Evolutionary conservation across 1,139 yeast species (phyloP), one percentile per base, ranked within the genome.

Genomic region (Hyphopichia khmerensis): DNA sequence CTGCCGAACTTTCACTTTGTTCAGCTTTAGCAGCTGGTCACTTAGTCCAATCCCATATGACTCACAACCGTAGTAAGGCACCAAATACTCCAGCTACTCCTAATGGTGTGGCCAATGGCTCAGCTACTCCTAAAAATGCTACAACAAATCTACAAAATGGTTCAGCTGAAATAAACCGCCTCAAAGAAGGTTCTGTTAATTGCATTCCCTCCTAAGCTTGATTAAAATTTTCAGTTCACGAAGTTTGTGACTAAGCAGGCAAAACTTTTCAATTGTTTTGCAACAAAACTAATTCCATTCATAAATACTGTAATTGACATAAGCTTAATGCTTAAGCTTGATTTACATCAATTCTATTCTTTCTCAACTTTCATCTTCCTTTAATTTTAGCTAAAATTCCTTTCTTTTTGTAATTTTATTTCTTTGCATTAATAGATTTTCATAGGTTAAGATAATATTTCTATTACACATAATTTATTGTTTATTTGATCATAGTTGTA

Each of bases 11-110:
- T 45, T 91, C 98, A 3, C 78, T 95, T 53, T 85, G 96, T 67
- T 79, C 96, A 40, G 98, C 99, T 1, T 79, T 93, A 54, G 98
- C 99, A 6, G 98, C 98, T 35, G 99, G 99, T 41, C 99, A 95
- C 68, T 79, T 95, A 55, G 99, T 95, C 38, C 96, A 90, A 72
- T 87, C 96, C 50, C 99, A 95, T 67, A 95, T 95, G 99, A 84
- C 83, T 47, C 97, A 87, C 62, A 95, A 95, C 73, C 84, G 98
- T 65, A 76, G 80, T 45, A 82, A 79, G 38, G 78, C 80, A 17
- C 47, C 64, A 10, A 53, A 74, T 5, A 50, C 65, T 9, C 57
- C 47, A 11, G 41, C 59, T 19, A 41, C 51, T 17, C 40, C 56
- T 10, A 45, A 46, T 33, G 49, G 45, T 8, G 19, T 44, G 14